phyloP scores from a whole-genome alignment of 2,329 filamentous ascomycete species.

The Pyricularia pennisetigena region DNA sequence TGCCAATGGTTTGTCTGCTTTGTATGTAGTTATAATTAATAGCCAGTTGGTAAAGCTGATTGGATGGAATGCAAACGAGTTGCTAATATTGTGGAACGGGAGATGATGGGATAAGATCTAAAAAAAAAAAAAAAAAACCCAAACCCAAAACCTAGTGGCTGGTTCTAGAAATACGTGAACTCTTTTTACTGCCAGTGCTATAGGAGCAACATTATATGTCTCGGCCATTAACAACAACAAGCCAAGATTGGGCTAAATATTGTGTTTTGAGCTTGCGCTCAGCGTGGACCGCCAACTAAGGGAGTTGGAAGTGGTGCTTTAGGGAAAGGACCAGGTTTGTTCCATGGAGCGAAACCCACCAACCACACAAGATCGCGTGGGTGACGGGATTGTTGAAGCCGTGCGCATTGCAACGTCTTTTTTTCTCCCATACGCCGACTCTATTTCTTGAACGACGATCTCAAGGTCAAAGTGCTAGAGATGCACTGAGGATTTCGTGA shows the following conservation, averaged over 20 bases:
- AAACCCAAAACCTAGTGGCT: too few relatives aligned
- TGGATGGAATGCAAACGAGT: not conserved
- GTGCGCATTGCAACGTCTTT: not conserved
- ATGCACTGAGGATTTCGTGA: not conserved
- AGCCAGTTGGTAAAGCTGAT: not conserved
- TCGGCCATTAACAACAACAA: not conserved
- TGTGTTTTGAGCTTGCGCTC: not conserved
- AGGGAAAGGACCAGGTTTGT: not conserved
- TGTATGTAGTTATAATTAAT: not conserved
- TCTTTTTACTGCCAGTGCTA: not conserved
- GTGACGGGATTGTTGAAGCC: not conserved
- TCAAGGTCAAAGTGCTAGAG: not conserved
- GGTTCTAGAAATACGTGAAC: too few relatives aligned
- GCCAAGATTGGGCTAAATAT: not conserved
- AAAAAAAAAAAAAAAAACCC: too few relatives aligned
- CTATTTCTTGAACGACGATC: not conserved
- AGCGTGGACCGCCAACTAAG: not conserved
- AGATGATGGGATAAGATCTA: too few relatives aligned
- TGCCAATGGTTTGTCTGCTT: not conserved
- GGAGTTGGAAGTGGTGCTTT: not conserved
- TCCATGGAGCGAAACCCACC: too few relatives aligned
- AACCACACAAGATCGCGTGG: not conserved
- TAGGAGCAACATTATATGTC: not conserved
- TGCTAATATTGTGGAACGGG: not conserved
- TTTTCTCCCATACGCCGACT: not conserved